These are phyloP conservation scores for Ganoderma resinaceum DNA, from an alignment of 1,284 basidiomycete genomes.

Conservation along the genomic window DNA sequence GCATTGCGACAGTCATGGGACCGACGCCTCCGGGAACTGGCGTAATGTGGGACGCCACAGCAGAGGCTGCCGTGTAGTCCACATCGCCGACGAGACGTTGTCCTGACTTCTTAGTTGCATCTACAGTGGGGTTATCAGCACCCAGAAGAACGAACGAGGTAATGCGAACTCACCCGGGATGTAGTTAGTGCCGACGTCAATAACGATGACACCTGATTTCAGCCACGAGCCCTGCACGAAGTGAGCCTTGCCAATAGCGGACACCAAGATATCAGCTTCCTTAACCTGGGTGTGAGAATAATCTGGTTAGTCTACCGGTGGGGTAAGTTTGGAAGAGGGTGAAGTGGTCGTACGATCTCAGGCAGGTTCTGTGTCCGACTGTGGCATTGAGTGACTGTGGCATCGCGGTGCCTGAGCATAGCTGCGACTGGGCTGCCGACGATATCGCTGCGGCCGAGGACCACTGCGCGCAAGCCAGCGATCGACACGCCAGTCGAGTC, in stretches of 20 bases:
- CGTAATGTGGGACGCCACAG: conserved; percentile 90
- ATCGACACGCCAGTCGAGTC: conserved; percentile 84
- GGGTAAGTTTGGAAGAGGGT: conserved; percentile 10
- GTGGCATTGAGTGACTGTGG: conserved; percentile 98
- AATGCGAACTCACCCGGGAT: conserved; percentile 69
- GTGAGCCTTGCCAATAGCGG: conserved; percentile 92
- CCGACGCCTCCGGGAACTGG: conserved; percentile 99
- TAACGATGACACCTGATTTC: conserved; percentile 93
- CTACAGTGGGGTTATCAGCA: conserved; percentile 45
- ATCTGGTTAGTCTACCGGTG: conserved; percentile 12
- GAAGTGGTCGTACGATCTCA: conserved; percentile 63
- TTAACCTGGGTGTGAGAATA: conserved; percentile 60
- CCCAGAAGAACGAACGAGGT: too few relatives aligned
- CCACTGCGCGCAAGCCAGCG: conserved; percentile 85
- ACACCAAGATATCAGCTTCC: conserved; percentile 91
- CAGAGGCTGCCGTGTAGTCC: conserved; percentile 80
- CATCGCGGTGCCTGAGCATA: conserved; percentile 89
- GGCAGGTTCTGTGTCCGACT: conserved; percentile 87
- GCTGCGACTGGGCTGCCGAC: conserved; percentile 96
- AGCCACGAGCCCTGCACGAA: conserved; percentile 95
- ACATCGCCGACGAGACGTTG: conserved; percentile 98
- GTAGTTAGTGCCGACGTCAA: conserved; percentile 98
- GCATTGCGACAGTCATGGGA: conserved; percentile 98
- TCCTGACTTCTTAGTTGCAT: conserved; percentile 92
- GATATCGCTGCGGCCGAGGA: conserved; percentile 97